A percentile compares a stretch with the other conserved stretches of the same genome.
Conservation (phyloP, 805 yeast genomes). For the Sungouiella thailandica region DNA sequence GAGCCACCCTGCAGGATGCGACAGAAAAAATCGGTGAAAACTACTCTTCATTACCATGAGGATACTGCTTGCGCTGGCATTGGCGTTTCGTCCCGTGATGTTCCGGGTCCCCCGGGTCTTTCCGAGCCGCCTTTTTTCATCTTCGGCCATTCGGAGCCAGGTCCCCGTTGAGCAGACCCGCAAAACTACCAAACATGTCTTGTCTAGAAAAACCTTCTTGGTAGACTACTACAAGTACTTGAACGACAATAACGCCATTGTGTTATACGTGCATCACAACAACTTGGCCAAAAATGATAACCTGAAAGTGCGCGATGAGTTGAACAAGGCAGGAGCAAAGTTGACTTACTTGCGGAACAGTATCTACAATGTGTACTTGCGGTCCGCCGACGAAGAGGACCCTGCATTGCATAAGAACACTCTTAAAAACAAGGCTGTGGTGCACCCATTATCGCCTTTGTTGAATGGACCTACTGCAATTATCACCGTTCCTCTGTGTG, state of each 20-base stretch:
- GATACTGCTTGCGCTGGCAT: neutral
- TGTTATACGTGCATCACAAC: conserved; percentile 81
- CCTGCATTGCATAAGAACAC: conserved; percentile 64
- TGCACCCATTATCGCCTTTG: conserved; percentile 67
- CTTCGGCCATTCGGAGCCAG: neutral
- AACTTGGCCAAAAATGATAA: conserved; percentile 70
- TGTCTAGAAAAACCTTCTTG: conserved; percentile 80
- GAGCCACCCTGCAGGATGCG: too few relatives aligned
- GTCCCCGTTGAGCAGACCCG: conserved; percentile 15
- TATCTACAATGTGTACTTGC: conserved; percentile 70
- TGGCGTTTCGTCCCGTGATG: conserved; percentile 1
- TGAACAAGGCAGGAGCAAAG: conserved; percentile 62
- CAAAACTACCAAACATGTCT: conserved; percentile 55
- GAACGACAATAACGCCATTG: conserved; percentile 61
- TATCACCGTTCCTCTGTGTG: conserved; percentile 59
- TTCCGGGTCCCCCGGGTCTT: too few relatives aligned
- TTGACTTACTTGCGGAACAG: conserved; percentile 64
- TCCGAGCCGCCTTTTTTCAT: too few relatives aligned
- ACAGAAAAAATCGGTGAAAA: conserved; percentile 1
- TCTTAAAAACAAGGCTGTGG: conserved; percentile 34
- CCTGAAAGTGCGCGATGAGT: conserved; percentile 53
- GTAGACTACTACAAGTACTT: conserved; percentile 74
- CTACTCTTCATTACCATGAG: neutral
- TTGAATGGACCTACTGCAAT: conserved; percentile 85
- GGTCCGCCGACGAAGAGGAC: conserved; percentile 63